phyloP scores from a whole-genome alignment of 2,329 filamentous ascomycete genomes.

The Alternaria burnsii region DNA sequence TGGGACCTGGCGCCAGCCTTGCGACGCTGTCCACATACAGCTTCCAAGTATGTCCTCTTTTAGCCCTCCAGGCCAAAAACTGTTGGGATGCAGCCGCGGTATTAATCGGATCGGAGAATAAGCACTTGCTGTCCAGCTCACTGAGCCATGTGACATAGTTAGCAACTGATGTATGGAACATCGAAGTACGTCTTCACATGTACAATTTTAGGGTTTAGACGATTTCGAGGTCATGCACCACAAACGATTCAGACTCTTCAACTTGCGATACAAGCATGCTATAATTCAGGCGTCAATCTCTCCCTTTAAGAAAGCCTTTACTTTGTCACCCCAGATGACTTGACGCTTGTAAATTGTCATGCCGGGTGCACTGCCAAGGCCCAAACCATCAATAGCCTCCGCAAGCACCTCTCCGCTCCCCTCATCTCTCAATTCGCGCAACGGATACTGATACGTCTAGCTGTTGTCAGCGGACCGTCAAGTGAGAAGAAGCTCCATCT shows the following conservation, averaged over 20 bases:
- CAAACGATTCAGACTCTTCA: background rate
- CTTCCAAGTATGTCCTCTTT: background rate
- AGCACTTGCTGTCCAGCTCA: background rate
- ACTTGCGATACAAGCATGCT: background rate
- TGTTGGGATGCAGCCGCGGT: background rate
- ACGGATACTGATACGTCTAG: conserved; percentile 65
- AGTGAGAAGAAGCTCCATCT: background rate
- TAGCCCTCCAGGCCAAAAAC: background rate
- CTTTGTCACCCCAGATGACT: conserved; percentile 64
- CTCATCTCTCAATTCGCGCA: conserved; percentile 65
- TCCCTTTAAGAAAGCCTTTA: conserved; percentile 59
- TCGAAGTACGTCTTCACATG: background rate
- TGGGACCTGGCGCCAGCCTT: background rate
- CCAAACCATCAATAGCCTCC: conserved; percentile 67
- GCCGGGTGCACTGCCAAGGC: conserved; percentile 63
- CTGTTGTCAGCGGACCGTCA: background rate
- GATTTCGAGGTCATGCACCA: background rate
- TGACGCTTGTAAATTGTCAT: conserved; percentile 68
- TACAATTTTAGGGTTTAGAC: background rate
- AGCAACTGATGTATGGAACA: background rate
- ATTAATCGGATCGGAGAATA: background rate
- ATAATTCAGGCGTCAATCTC: conserved; percentile 25
- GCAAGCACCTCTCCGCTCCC: conserved; percentile 64
- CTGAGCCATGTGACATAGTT: background rate
- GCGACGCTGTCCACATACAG: background rate